These are phyloP conservation scores for Clitoria ternatea DNA, from an alignment of 306 rosid species.

Conservation along the genomic window DNA sequence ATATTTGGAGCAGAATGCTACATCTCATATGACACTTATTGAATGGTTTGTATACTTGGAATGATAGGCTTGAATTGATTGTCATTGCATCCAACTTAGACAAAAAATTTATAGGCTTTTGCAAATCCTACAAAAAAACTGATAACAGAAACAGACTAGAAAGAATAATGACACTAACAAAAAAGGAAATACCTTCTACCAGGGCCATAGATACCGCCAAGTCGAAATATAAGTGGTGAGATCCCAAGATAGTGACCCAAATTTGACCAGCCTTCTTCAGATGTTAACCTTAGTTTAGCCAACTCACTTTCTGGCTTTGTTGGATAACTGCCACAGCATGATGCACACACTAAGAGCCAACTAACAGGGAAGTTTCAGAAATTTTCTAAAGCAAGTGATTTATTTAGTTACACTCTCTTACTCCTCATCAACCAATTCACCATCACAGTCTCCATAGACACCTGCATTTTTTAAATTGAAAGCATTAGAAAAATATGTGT, in stretches of 20 bases:
- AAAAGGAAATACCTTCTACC: conserved; percentile 70
- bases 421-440: conserved; percentile 85
- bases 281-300: conserved; percentile 58
- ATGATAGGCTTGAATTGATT: neutral
- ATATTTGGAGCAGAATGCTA: neutral
- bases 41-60: neutral
- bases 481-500: neutral
- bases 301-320: conserved; percentile 49
- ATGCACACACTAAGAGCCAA: conserved; percentile 28
- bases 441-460: conserved; percentile 70
- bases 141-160: conserved; percentile 6
- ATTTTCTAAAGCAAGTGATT: conserved; percentile 23
- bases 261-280: conserved; percentile 78
- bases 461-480: conserved; percentile 45
- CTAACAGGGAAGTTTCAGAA: conserved; percentile 16
- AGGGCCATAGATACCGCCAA: conserved; percentile 97
- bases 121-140: neutral
- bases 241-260: conserved; percentile 49
- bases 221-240: conserved; percentile 58
- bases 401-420: conserved; percentile 47
- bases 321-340: conserved; percentile 53
- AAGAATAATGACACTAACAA: neutral
- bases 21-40: neutral
- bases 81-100: neutral
- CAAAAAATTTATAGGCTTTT: neutral